Conservation (phyloP, 1,284 basidiomycete species). For the Grifola frondosa region DNA sequence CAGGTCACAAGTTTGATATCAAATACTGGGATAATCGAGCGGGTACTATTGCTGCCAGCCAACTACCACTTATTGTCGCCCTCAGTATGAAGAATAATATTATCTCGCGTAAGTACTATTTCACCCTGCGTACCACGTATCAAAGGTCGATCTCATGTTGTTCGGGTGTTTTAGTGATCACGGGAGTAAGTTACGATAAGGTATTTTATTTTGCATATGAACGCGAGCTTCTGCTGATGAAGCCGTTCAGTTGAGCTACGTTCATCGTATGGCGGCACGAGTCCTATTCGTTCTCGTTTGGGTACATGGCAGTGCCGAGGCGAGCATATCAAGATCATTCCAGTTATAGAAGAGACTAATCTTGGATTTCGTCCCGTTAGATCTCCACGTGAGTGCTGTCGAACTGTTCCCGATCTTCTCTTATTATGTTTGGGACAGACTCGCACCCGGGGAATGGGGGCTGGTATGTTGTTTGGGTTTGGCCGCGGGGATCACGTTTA, state of each 20-base stretch:
- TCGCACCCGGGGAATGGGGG: conserved; percentile 3
- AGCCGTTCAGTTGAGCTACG: conserved; percentile 43
- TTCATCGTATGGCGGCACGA: conserved; percentile 55
- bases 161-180: conserved; percentile 56
- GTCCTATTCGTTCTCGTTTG: conserved; percentile 48
- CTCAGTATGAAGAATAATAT: conserved; percentile 67
- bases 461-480: conserved; percentile 18
- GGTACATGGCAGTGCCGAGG: conserved; percentile 46
- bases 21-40: conserved; percentile 49
- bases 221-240: neutral
- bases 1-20: conserved; percentile 37
- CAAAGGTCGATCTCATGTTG: no score
- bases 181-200: conserved; percentile 61
- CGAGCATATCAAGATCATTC: no score
- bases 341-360: no score
- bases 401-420: no score
- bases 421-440: neutral
- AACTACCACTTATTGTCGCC: conserved; percentile 60
- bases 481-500: conserved; percentile 16
- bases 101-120: conserved; percentile 47
- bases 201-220: conserved; percentile 18
- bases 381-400: neutral
- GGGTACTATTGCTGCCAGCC: conserved; percentile 49
- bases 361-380: no score
- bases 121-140: neutral